These are phyloP conservation scores for Hemileccinum rubropunctum DNA, from an alignment of 768 basidiomycete species.

Conservation along the genomic window DNA sequence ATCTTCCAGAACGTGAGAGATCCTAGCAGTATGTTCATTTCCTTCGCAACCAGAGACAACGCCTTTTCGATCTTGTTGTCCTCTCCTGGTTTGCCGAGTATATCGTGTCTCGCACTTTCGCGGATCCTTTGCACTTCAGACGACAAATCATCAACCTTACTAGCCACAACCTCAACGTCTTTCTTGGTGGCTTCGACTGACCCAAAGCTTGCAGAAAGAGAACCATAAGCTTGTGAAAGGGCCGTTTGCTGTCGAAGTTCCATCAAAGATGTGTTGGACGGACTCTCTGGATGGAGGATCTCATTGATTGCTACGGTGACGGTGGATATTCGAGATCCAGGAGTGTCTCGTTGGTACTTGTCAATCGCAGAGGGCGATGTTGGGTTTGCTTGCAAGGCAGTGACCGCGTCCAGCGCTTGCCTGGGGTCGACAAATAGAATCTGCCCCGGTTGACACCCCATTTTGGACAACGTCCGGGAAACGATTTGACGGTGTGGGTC, in stretches of 20 bases:
- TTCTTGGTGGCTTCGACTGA: constrained; percentile 29
- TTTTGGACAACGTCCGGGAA: constrained; percentile 21
- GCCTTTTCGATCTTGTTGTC: constrained; percentile 25
- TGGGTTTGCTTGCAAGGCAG: constrained; percentile 43
- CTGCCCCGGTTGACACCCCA: constrained; percentile 26
- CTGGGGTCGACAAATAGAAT: constrained; percentile 54
- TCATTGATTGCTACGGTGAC: constrained; percentile 41
- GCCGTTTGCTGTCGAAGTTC: constrained; percentile 37
- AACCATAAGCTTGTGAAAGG: constrained; percentile 38
- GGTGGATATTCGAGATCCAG: constrained; percentile 55
- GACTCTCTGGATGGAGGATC: constrained; percentile 7
- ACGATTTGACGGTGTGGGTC: constrained; percentile 14
- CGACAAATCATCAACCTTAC: constrained; percentile 37
- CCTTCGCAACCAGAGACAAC: constrained; percentile 26
- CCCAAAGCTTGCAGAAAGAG: constrained; percentile 36
- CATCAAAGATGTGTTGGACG: constrained; percentile 9
- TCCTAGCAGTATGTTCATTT: constrained; percentile 31
- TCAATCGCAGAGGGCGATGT: constrained; percentile 52
- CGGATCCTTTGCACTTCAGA: constrained; percentile 39
- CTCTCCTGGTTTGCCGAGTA: constrained; percentile 35
- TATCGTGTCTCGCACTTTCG: constrained; percentile 33
- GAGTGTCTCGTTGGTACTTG: constrained; percentile 59
- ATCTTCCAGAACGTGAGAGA: constrained; percentile 38
- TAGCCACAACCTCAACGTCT: constrained; percentile 36
- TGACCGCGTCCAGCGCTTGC: constrained; percentile 55